These are phyloP conservation scores for Microcyclosporella mali DNA, from an alignment of 2,329 filamentous ascomycete species.

Conservation along the genomic window DNA sequence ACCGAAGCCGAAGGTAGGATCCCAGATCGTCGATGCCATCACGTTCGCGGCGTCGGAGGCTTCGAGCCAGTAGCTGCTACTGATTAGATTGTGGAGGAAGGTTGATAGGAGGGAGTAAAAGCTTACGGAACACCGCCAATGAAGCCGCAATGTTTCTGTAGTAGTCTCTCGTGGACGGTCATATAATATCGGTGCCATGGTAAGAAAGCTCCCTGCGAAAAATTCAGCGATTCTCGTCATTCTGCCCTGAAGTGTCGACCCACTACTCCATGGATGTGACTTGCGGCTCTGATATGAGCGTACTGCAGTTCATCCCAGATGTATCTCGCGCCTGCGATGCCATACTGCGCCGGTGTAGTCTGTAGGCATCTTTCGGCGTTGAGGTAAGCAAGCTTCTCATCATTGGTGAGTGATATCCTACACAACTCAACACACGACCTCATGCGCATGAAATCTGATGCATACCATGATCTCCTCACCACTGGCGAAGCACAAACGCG, in stretches of 20 bases:
- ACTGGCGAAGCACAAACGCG: slow-evolving; percentile 3
- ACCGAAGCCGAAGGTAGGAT: slow-evolving; percentile 13
- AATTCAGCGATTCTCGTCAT: not conserved
- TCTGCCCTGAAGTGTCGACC: not conserved
- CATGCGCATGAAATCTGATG: not conserved
- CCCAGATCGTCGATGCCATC: slow-evolving; percentile 13
- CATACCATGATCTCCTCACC: slow-evolving; percentile 6
- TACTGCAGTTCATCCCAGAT: slow-evolving; percentile 22
- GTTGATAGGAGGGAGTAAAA: not conserved
- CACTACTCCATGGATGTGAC: slow-evolving; percentile 20
- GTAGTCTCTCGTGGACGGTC: slow-evolving; percentile 15
- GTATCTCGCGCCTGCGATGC: slow-evolving; percentile 14
- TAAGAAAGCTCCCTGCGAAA: slow-evolving; percentile 12
- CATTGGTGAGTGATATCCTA: slow-evolving; percentile 13
- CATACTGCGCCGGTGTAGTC: slow-evolving; percentile 14
- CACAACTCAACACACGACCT: not conserved
- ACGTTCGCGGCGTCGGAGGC: slow-evolving; percentile 14
- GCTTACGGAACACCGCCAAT: slow-evolving; percentile 15
- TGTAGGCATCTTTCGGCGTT: slow-evolving; percentile 17
- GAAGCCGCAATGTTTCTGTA: slow-evolving; percentile 16
- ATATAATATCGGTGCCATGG: slow-evolving; percentile 21
- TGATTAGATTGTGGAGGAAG: not conserved
- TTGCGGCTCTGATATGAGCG: slow-evolving; percentile 17
- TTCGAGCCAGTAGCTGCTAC: slow-evolving; percentile 17
- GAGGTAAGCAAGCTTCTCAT: slow-evolving; percentile 14